Base-by-base conservation (phyloP, 225 moss, liverwort and hornwort species). In the Polytrichum formosum region DNA sequence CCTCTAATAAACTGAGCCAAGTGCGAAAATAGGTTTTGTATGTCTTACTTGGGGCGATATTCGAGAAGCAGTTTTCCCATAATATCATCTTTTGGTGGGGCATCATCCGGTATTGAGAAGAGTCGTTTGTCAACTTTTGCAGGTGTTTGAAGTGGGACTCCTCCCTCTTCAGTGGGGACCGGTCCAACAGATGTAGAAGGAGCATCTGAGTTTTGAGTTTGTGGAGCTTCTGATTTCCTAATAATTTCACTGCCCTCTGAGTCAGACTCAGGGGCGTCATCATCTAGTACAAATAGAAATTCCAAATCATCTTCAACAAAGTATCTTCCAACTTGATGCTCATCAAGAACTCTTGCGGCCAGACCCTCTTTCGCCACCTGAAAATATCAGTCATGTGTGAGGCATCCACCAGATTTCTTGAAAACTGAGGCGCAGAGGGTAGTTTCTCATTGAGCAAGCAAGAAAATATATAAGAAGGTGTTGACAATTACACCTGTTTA, bases 331-430 rank as follows among this genome's bases (percentile, higher is more conserved):
- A 94, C 94, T 72, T 98, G 92, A 72, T 90, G 90, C 74, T 88
- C 91, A 74, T 98, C 98, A 56, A 98, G 79, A 22, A 98, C 98
- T 81, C 98, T 87, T 66, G 98, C 98, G 74, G 98, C 94, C 68
- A 98, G 80, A 70, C 94, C 92, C 80, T 98, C 98, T 80, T 98
- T 98, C 0, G 91, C 81, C 67, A 98, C 98, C 98, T 98, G 91
- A 60, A 75, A 77, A 62, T 68, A 18, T 18, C 26, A 61, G 66
- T 61, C 58, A 70, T 16, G 46, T 46, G 13, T 46, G 2, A 46
- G 46, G 46, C 46, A 46, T 46, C 46, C 3, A 35, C 33, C 33
- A 33, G 33, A 35, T 35, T 9, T 35, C 46, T 46, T 46, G 13
- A 46, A 7, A 16, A 13, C 46, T 46, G 13, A 46, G 46, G 16